Conservation (phyloP, 2,329 filamentous ascomycete species). For the Purpureocillium takamizusanense region DNA sequence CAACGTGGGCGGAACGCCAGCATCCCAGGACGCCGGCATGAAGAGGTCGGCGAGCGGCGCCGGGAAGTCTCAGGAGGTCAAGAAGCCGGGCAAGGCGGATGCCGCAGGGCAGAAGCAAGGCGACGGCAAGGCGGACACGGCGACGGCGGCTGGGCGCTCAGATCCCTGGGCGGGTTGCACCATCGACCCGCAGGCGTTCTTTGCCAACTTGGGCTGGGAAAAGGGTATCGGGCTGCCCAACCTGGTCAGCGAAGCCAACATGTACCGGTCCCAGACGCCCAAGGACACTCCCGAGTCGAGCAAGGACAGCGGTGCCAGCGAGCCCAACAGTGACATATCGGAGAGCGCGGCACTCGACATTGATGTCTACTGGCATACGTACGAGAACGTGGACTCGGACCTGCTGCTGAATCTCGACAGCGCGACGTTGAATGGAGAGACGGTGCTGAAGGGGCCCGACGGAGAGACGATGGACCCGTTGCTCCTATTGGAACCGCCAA, state of each 20-base stretch:
- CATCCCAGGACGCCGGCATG: conserved; percentile 42
- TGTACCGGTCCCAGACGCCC: conserved; percentile 47
- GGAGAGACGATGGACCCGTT: conserved; percentile 15
- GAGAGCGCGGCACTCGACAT: conserved; percentile 46
- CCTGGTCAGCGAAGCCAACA: conserved; percentile 41
- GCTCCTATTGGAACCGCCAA: conserved; percentile 15
- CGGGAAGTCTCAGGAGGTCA: conserved; percentile 27
- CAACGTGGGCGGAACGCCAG: conserved; percentile 35
- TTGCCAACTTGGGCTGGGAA: conserved; percentile 24
- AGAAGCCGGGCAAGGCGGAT: conserved; percentile 18
- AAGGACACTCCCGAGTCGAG: conserved; percentile 57
- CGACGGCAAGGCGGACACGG: conserved; percentile 18
- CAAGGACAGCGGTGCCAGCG: conserved; percentile 50
- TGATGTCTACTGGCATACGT: conserved; percentile 38
- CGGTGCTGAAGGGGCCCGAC: conserved; percentile 14
- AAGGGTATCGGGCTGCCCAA: conserved; percentile 24
- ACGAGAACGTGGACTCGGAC: conserved; percentile 40
- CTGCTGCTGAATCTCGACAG: conserved; percentile 33
- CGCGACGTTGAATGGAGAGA: conserved; percentile 12
- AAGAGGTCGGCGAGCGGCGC: conserved; percentile 39
- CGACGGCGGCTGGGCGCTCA: conserved; percentile 5
- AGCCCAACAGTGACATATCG: conserved; percentile 53
- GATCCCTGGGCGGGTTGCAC: conserved; percentile 32
- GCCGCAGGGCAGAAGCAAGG: conserved; percentile 15
- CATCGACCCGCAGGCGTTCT: conserved; percentile 39